Evolutionary conservation across 2,329 filamentous ascomycete species (phyloP), one percentile per base, ranked within the genome.

Genomic region (Calonectria henricotiae): DNA sequence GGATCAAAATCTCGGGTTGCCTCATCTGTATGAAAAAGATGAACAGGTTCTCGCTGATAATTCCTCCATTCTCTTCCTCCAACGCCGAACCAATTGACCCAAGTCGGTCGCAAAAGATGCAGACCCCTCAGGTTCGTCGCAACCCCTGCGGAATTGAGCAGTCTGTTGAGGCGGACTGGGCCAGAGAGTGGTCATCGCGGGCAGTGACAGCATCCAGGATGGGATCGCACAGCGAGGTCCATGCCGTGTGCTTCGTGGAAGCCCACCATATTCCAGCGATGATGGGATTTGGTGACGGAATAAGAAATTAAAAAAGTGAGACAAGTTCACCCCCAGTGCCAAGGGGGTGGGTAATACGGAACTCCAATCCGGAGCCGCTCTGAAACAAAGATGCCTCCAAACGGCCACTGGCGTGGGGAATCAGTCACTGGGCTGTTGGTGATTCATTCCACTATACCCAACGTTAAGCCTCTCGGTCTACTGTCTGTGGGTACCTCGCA

Each of bases 41-140:
- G 41, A 44, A 54, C 17, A 37, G 44, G 54, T 49, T 32, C 51
- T 58, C 51, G 51, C 51, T 58, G 25, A 39, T 9, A 27, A 39
- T 58, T 30, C 35, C 51, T 37, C 25, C 23, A 47, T 54, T 51
- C 39, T 60, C 30, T 49, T 60, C 44, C 37, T 64, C 44, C 27
- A 23, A 46, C 37, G 3, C 3, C 32, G 25, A 49, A 27, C 12
- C 30, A n/a, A 54, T 55, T 32, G 20, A 54, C n/a, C 41, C 46
- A 67, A 44, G 23, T 43, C 54, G 54, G 51, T 60, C 51, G 39
- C 23, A n/a, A 51, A 27, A 17, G 39, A 46, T 39, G 44, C 65
- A 70, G 67, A 66, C 75, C 75, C 75, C 75, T 77, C 75, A 77
- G 68, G 75, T 77, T 77, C 75, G 65, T 71, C 66, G n/a, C 51